Evolutionary conservation across 2,329 filamentous ascomycete species (phyloP).

Genomic region (Stagonosporopsis rhizophila): DNA sequence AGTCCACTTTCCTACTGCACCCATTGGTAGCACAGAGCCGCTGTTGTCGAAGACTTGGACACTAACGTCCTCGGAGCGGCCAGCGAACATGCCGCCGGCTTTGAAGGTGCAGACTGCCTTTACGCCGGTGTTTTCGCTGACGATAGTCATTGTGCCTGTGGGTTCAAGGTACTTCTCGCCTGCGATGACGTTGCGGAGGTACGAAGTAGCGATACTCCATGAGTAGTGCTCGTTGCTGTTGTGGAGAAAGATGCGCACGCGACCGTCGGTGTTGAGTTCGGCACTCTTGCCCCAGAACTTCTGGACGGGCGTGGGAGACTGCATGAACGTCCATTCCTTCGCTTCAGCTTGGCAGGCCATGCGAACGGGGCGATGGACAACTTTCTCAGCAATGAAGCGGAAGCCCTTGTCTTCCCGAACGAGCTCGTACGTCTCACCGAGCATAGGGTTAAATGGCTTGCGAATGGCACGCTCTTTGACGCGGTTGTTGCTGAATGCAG

Average conservation of each 20-base stretch:
- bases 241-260: conserved; percentile 79
- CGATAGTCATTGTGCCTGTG: conserved; percentile 84
- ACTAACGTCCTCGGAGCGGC: conserved; percentile 86
- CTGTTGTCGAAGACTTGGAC: conserved; percentile 74
- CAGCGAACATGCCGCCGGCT: conserved; percentile 95
- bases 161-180: conserved; percentile 98
- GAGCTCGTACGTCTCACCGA: conserved; percentile 94
- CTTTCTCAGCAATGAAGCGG: conserved; percentile 93
- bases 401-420: conserved; percentile 87
- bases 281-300: conserved; percentile 99
- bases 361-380: conserved; percentile 88
- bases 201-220: conserved; percentile 87
- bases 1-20: conserved; percentile 87
- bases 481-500: conserved; percentile 79
- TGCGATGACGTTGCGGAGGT: conserved; percentile 94
- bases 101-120: conserved; percentile 92
- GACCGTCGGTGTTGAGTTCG: conserved; percentile 91
- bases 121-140: conserved; percentile 82
- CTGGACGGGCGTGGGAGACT: conserved; percentile 86
- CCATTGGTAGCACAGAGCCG: conserved; percentile 70
- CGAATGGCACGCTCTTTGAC: conserved; percentile 90
- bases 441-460: conserved; percentile 96
- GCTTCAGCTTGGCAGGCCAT: conserved; percentile 94
- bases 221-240: conserved; percentile 81
- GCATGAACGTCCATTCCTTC: conserved; percentile 82